phyloP scores from a whole-genome alignment of 257 asterid genomes.

The Pogostemon cablin region DNA sequence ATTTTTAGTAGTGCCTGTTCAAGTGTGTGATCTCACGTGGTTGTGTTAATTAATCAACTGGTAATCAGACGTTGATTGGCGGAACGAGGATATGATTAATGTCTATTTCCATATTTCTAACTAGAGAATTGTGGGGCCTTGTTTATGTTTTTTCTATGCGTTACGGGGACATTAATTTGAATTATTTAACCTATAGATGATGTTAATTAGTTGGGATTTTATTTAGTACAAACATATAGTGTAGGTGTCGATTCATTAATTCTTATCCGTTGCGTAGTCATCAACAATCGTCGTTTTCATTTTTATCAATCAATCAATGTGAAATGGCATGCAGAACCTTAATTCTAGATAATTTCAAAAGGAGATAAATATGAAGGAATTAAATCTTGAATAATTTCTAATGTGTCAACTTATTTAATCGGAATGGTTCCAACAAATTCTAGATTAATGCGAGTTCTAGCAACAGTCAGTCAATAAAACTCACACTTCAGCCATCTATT shows the following conservation, averaged over 20 bases:
- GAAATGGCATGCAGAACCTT: no score
- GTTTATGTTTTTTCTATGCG: no score
- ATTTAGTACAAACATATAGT: not conserved
- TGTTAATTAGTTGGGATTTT: not conserved
- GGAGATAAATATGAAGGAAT: no score
- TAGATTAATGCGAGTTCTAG: not conserved
- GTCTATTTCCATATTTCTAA: conserved; percentile 15
- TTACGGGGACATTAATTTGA: not conserved
- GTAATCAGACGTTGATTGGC: conserved; percentile 2
- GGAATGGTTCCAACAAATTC: no score
- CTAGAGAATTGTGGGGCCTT: not conserved
- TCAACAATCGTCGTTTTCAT: not conserved
- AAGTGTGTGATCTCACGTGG: not conserved
- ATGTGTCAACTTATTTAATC: no score
- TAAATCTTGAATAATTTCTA: no score
- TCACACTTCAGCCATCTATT: not conserved
- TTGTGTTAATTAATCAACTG: not conserved
- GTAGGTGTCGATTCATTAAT: not conserved
- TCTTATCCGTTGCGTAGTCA: not conserved
- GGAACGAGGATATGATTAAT: conserved; percentile 32
- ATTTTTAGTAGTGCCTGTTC: not conserved
- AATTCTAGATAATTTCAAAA: no score
- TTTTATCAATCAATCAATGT: not conserved
- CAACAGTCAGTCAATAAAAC: conserved; percentile 31
- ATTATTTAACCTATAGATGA: not conserved